phyloP scores from a whole-genome alignment of 2,329 filamentous ascomycete genomes.

The Thielaviopsis punctulata region DNA sequence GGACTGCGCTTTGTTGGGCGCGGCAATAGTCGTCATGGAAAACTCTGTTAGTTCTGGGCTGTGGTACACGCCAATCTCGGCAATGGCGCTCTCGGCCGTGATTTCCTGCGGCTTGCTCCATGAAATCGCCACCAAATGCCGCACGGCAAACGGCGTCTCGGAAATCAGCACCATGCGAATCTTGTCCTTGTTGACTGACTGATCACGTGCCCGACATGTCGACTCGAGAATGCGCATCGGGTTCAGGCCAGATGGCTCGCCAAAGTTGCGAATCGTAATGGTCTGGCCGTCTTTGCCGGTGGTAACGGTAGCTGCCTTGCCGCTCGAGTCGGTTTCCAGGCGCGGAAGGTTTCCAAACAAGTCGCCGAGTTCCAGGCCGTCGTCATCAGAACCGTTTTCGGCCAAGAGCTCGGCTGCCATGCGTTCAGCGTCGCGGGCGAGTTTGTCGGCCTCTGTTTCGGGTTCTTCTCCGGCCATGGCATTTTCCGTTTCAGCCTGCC shows the following conservation, averaged over 20 bases:
- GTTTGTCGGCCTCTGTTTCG: slow-evolving; percentile 25
- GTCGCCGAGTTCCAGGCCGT: slow-evolving; percentile 26
- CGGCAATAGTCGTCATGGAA: slow-evolving; percentile 58
- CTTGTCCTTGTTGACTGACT: slow-evolving; percentile 33
- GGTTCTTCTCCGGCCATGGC: background rate
- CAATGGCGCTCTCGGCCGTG: slow-evolving; percentile 24
- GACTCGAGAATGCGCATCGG: slow-evolving; percentile 70
- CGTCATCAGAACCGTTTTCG: slow-evolving; percentile 36
- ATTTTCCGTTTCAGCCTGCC: slow-evolving; percentile 12
- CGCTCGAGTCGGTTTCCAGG: slow-evolving; percentile 40
- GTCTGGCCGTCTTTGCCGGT: slow-evolving; percentile 29
- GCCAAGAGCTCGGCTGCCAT: slow-evolving; percentile 42
- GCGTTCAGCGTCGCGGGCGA: slow-evolving; percentile 38
- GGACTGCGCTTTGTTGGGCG: slow-evolving; percentile 62
- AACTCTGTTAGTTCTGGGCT: slow-evolving; percentile 37
- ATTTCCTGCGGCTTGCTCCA: slow-evolving; percentile 62
- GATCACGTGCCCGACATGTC: slow-evolving; percentile 68
- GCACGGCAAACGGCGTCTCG: slow-evolving; percentile 54
- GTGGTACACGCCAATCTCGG: slow-evolving; percentile 20
- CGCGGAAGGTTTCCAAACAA: slow-evolving; percentile 45
- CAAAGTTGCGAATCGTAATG: slow-evolving; percentile 55
- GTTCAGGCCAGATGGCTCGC: slow-evolving; percentile 59
- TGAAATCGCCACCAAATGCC: slow-evolving; percentile 54
- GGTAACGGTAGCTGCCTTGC: slow-evolving; percentile 39
- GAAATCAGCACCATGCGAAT: slow-evolving; percentile 55